These are phyloP conservation scores for Eutypella sp. DNA, from an alignment of 2,329 filamentous ascomycete genomes.

Conservation along the genomic window DNA sequence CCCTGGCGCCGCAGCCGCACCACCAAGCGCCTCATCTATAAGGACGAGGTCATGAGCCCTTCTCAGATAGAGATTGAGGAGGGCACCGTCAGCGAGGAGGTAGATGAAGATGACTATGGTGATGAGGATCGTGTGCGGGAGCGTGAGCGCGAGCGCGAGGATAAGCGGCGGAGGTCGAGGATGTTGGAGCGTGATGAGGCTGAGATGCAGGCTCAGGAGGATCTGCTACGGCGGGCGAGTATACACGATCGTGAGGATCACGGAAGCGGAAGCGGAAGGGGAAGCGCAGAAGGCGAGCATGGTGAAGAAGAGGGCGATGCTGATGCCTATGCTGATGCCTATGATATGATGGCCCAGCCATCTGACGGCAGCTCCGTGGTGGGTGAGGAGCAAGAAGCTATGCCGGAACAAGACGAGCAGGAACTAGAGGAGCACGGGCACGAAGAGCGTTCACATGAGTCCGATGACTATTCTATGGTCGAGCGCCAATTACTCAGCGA, in stretches of 20 bases:
- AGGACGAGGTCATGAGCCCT: constrained; percentile 26
- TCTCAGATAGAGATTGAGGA: constrained; percentile 29
- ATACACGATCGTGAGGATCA: no score
- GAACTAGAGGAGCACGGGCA: neutral
- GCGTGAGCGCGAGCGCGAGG: constrained; percentile 1
- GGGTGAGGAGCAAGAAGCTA: neutral
- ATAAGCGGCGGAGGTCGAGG: constrained; percentile 3
- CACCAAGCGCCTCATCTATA: constrained; percentile 25
- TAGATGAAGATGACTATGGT: constrained; percentile 9
- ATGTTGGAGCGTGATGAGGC: neutral
- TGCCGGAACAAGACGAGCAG: no score
- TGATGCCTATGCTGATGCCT: neutral
- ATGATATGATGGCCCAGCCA: neutral
- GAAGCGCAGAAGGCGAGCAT: neutral
- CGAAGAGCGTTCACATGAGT: no score
- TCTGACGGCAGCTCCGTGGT: neutral
- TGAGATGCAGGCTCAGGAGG: neutral
- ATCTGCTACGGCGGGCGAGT: neutral
- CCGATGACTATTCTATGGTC: neutral
- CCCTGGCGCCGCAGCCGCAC: constrained; percentile 36
- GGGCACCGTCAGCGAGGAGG: constrained; percentile 17
- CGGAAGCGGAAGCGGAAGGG: constrained; percentile 1
- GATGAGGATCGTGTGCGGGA: neutral
- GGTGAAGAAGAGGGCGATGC: neutral
- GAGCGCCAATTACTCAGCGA: neutral